Evolutionary conservation across 129 eudicot genomes (phyloP).

Genomic region (Lactuca sativa): DNA sequence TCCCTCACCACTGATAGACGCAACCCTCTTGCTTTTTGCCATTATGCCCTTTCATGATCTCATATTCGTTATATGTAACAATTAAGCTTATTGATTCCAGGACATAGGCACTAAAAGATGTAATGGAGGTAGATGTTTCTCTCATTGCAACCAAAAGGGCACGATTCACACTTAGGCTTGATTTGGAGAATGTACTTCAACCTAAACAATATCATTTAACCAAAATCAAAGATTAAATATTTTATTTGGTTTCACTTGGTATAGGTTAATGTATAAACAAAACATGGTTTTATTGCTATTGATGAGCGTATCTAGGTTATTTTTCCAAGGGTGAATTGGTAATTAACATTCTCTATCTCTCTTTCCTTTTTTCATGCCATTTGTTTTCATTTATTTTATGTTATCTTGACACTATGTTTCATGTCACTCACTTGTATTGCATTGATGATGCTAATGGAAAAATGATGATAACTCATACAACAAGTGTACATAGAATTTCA

Average conservation of each 20-base stretch:
- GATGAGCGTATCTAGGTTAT: constrained; percentile 94
- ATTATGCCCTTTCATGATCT: no score
- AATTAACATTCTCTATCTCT: constrained; percentile 12
- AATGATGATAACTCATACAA: constrained; percentile 99
- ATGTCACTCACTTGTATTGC: constrained; percentile 97
- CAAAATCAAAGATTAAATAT: neutral
- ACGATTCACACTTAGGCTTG: constrained; percentile 90
- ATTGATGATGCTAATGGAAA: constrained; percentile 99
- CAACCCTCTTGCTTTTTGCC: no score
- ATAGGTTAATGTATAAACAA: constrained; percentile 94
- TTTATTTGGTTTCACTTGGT: constrained; percentile 9
- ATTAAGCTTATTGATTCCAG: constrained; percentile 98
- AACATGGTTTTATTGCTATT: constrained; percentile 94
- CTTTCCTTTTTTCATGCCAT: neutral
- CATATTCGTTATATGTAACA: constrained; percentile 43
- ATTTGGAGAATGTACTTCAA: constrained; percentile 76
- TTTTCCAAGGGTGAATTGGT: constrained; percentile 83
- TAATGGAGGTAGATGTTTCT: constrained; percentile 97
- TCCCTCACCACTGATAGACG: no score
- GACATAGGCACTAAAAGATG: constrained; percentile 86
- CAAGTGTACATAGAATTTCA: constrained; percentile 99
- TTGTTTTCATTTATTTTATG: neutral
- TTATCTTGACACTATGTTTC: neutral
- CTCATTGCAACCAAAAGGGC: constrained; percentile 99
- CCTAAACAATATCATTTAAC: constrained; percentile 4